Conservation (phyloP, 805 yeast genomes). For the Phaffomyces opuntiae region DNA sequence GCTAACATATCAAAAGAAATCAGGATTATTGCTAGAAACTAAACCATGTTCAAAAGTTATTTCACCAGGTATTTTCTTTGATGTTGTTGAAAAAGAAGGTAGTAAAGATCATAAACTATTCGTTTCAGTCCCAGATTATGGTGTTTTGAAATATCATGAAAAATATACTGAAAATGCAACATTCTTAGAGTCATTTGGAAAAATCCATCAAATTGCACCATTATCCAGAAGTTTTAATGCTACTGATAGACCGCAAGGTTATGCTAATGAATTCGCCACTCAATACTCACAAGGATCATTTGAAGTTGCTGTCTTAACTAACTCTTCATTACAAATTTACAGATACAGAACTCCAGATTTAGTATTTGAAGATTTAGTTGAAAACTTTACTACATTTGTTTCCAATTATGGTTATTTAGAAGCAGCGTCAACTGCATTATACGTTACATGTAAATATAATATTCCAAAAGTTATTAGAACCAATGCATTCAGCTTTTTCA, state of each 20-base stretch:
- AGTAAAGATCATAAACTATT: constrained; percentile 43
- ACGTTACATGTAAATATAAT: constrained; percentile 71
- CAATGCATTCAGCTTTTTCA: constrained; percentile 36
- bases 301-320: constrained; percentile 77
- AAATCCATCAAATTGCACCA: constrained; percentile 67
- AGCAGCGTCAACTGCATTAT: constrained; percentile 82
- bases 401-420: constrained; percentile 82
- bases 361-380: constrained; percentile 63
- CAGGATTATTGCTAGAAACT: constrained; percentile 47
- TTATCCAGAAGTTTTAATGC: constrained; percentile 67
- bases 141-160: constrained; percentile 66
- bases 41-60: constrained; percentile 54
- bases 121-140: constrained; percentile 79
- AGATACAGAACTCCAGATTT: constrained; percentile 76
- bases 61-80: constrained; percentile 83
- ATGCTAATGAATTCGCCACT: constrained; percentile 78
- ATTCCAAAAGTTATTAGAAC: constrained; percentile 44
- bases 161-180: constrained; percentile 78
- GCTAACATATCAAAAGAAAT: constrained; percentile 48
- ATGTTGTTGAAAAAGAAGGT: constrained; percentile 38
- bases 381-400: constrained; percentile 62
- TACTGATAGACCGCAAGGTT: constrained; percentile 70
- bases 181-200: constrained; percentile 51
- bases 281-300: constrained; percentile 67
- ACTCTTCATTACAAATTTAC: constrained; percentile 67